These are phyloP conservation scores for Verticillium klebahnii DNA, from an alignment of 2,329 filamentous ascomycete species.

Conservation along the genomic window DNA sequence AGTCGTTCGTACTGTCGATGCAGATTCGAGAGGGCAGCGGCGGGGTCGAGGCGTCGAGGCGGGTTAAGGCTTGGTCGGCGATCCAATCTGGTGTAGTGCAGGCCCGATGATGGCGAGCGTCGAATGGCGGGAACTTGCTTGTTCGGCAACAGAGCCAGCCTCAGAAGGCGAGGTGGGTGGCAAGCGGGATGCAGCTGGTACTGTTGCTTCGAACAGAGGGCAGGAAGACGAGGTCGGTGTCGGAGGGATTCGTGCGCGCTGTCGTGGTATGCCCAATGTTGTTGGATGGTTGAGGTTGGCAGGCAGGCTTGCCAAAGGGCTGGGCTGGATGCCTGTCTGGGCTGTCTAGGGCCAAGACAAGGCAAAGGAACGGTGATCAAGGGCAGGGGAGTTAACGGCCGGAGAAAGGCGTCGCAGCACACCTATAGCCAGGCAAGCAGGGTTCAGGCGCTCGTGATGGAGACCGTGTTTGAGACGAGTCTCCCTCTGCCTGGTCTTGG, in stretches of 20 bases:
- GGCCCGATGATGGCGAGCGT: not conserved
- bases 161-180: not conserved
- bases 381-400: not conserved
- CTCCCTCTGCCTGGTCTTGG: not conserved
- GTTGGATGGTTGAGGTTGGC: not conserved
- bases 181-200: not conserved
- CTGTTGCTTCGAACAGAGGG: not conserved
- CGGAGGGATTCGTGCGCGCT: not conserved
- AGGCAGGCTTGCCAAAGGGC: not conserved
- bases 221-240: not conserved
- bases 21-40: slow-evolving; percentile 10
- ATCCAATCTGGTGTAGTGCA: not conserved
- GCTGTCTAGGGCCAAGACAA: not conserved
- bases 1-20: slow-evolving; percentile 10
- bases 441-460: not conserved
- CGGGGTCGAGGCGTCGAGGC: slow-evolving; percentile 6
- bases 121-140: not conserved
- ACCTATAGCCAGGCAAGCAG: not conserved
- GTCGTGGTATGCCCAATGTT: not conserved
- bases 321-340: not conserved
- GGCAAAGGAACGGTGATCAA: not conserved
- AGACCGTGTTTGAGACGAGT: not conserved
- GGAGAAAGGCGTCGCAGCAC: not conserved
- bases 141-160: not conserved
- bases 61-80: not conserved